Evolutionary conservation across 2,329 filamentous ascomycete species (phyloP), one percentile per base, ranked within the genome.

Genomic region (Botrytis galanthina): DNA sequence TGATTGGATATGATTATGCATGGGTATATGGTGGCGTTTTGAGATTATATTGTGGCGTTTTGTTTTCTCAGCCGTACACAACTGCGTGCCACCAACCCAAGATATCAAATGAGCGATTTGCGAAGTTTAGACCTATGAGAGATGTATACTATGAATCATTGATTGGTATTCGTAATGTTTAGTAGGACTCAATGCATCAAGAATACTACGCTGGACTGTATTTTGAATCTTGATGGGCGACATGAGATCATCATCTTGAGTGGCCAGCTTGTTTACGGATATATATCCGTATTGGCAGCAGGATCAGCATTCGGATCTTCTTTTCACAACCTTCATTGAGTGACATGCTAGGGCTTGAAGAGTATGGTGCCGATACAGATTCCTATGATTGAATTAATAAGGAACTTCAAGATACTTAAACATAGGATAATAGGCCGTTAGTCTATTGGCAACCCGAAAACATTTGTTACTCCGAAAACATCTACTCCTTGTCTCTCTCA

Each of bases 91-190:
- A 61, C 59, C 4, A 37, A 26, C 32, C 22, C 14, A 26, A 4
- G 20, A 60, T 14, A 22, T 60, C 32, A 26, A 60, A 60, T 60
- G 22, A 35, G 4, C 0, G 12, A 60, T 5, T 20, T 12, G 14
- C 16, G 9, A 22, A 60, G 32, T 16, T 37, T 0, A 8, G 3
- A 39, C 20, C 12, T 2, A 10, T 60, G 12, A 26, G 22, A 37
- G 32, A 7, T 61, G 5, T 26, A 20, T 32, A 39, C n/a, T 12
- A n/a, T n/a, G 35, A 26, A n/a, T n/a, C 12, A 20, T 35, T 2
- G 9, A 22, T 0, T 22, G 48, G 0, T n/a, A 12, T 54, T 5
- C 0, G n/a, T 8, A 29, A 57, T 2, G 1, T 8, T 3, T 8
- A 54, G 6, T 29, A 54, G n/a, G 14, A 16, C 5, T 29, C 8